Conservation (phyloP, 176 grass and related monocot species). For the Pontederia crassipes region DNA sequence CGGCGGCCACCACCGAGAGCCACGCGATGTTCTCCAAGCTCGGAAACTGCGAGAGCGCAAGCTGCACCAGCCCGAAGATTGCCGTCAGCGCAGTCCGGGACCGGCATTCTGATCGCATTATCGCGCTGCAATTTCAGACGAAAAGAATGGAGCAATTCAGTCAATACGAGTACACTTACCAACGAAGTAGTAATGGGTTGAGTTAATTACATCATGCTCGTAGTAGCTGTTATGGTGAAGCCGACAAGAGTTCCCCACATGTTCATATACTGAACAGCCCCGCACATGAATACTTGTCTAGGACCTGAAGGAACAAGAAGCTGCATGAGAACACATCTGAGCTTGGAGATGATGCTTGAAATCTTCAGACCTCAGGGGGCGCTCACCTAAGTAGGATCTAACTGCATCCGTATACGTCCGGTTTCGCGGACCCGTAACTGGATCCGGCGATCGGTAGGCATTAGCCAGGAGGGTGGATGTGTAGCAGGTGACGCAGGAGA, state of each 20-base stretch:
- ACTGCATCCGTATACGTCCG: slow-evolving; percentile 5
- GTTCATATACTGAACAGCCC: slow-evolving; percentile 59
- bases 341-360: background rate
- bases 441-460: slow-evolving; percentile 3
- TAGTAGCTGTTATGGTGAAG: slow-evolving; percentile 74
- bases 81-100: slow-evolving; percentile 46
- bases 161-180: background rate
- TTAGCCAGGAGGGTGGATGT: slow-evolving; percentile 2
- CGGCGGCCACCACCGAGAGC: slow-evolving; percentile 58
- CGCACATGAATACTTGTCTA: slow-evolving; percentile 75
- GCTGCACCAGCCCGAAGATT: slow-evolving; percentile 52
- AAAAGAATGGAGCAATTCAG: slow-evolving; percentile 6
- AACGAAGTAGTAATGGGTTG: background rate
- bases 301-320: slow-evolving; percentile 33
- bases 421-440: slow-evolving; percentile 7
- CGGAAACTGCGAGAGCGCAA: slow-evolving; percentile 70
- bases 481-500: slow-evolving; percentile 6
- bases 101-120: slow-evolving; percentile 36
- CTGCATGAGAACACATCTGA: background rate
- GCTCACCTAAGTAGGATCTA: slow-evolving; percentile 9
- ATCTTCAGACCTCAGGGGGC: no score
- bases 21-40: slow-evolving; percentile 69
- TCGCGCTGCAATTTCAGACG: slow-evolving; percentile 34
- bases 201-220: slow-evolving; percentile 63
- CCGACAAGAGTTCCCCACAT: slow-evolving; percentile 88